A percentile compares a stretch with the other conserved stretches of the same genome.
Conservation (phyloP, 1,284 basidiomycete genomes). For the Cutaneotrichosporon sp. region DNA sequence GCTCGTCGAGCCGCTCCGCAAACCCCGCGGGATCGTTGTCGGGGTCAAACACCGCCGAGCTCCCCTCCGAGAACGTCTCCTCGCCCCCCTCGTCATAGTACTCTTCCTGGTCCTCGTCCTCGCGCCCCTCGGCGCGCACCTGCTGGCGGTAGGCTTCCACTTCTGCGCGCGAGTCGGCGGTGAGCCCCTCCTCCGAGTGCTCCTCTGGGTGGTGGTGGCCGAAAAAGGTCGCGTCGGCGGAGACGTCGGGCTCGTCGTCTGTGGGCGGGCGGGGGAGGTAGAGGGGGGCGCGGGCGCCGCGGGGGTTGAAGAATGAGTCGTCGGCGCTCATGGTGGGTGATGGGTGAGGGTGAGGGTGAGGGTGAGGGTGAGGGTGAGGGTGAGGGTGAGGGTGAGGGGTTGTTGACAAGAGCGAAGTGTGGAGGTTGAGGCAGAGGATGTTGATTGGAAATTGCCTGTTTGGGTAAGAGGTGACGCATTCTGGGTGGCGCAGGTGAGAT, state of each 20-base stretch:
- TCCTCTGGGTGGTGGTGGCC: neutral
- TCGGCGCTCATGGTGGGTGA: conserved; percentile 13
- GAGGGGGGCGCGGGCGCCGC: neutral
- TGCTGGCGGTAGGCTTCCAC: conserved; percentile 5
- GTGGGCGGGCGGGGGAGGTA: neutral
- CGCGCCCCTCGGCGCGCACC: conserved; percentile 1
- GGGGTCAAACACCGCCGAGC: conserved; percentile 37
- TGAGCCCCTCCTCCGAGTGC: neutral
- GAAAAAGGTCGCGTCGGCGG: conserved; percentile 8
- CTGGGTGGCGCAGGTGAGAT: too few relatives aligned
- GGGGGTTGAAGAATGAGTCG: conserved; percentile 24
- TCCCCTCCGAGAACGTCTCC: conserved; percentile 22
- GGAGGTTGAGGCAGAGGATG: too few relatives aligned
- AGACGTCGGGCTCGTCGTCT: neutral
- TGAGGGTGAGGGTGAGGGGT: neutral
- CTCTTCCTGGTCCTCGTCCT: conserved; percentile 3
- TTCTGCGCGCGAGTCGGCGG: neutral
- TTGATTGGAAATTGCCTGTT: neutral
- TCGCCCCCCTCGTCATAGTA: neutral
- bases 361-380: too few relatives aligned
- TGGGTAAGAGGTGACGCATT: neutral
- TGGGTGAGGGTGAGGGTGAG: neutral
- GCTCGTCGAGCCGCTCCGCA: conserved; percentile 44
- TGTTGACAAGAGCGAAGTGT: neutral
- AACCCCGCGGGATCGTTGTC: conserved; percentile 44